These are phyloP conservation scores for Polychaeton citri DNA, from an alignment of 2,329 filamentous ascomycete species.

Conservation along the genomic window DNA sequence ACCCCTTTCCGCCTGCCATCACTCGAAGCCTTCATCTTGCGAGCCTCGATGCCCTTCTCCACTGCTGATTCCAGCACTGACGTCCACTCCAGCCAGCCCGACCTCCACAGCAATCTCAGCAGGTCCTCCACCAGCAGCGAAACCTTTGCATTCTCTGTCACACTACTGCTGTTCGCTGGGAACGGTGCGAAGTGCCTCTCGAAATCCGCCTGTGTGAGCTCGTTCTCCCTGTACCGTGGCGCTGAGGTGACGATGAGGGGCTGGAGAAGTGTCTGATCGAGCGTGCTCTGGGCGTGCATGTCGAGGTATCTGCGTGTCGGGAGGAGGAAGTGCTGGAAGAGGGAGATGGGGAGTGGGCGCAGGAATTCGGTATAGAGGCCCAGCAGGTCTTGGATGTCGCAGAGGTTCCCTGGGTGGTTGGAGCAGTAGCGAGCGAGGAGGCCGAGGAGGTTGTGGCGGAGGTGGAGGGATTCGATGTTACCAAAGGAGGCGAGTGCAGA, in stretches of 20 bases:
- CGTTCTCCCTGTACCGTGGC: constrained; percentile 25
- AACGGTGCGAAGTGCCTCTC: constrained; percentile 51
- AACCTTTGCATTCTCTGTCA: constrained; percentile 60
- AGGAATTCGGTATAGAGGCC: constrained; percentile 44
- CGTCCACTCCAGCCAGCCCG: constrained; percentile 19
- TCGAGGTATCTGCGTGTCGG: constrained; percentile 22
- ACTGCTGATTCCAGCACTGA: constrained; percentile 31
- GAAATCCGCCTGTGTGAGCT: constrained; percentile 37
- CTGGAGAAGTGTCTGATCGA: constrained; percentile 41
- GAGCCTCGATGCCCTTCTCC: constrained; percentile 38
- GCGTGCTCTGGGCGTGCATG: constrained; percentile 31
- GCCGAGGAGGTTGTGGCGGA: constrained; percentile 51
- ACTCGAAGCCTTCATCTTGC: constrained; percentile 34
- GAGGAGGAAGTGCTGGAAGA: constrained; percentile 45
- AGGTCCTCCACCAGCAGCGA: constrained; percentile 55
- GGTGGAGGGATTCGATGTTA: constrained; percentile 41
- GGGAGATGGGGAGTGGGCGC: constrained; percentile 42
- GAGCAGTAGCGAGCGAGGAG: constrained; percentile 31
- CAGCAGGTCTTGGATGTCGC: constrained; percentile 44
- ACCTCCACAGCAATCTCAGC: constrained; percentile 37
- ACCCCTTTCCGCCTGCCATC: constrained; percentile 22
- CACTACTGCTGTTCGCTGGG: constrained; percentile 46
- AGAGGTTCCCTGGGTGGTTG: constrained; percentile 28
- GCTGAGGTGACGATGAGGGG: constrained; percentile 34
- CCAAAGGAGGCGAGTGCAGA: constrained; percentile 13